phyloP scores from a whole-genome alignment of 2,329 filamentous ascomycete species.

The Blastomyces emzantsi region DNA sequence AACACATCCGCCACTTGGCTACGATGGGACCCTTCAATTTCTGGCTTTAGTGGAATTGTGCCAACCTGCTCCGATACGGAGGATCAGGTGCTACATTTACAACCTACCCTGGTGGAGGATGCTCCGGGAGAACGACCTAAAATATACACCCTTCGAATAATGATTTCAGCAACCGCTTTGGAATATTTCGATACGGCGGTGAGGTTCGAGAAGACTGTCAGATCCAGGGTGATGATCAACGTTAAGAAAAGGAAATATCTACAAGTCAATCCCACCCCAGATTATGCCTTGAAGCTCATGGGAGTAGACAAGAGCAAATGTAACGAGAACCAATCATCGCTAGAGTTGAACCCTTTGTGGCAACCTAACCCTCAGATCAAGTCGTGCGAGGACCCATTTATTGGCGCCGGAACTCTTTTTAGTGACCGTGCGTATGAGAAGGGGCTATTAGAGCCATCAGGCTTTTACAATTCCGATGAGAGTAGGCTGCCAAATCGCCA shows the following conservation, averaged over 20 bases:
- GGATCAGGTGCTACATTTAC: slow-evolving; percentile 3
- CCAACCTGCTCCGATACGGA: slow-evolving; percentile 17
- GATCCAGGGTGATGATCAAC: slow-evolving; percentile 15
- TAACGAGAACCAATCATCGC: not conserved
- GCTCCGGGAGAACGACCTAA: not conserved
- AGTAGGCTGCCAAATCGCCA: not conserved
- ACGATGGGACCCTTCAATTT: slow-evolving; percentile 15
- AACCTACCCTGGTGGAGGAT: slow-evolving; percentile 1
- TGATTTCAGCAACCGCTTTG: slow-evolving; percentile 14
- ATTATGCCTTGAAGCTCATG: not conserved
- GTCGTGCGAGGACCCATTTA: not conserved
- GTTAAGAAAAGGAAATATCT: slow-evolving; percentile 2
- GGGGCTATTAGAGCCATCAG: not conserved
- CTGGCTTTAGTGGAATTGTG: slow-evolving; percentile 19
- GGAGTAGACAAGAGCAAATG: not conserved
- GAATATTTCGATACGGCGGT: slow-evolving; percentile 13
- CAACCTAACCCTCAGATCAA: not conserved
- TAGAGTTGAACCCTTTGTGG: no score
- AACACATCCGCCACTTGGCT: slow-evolving; percentile 18
- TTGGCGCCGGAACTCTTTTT: not conserved
- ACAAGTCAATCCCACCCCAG: not conserved
- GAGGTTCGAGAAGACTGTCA: slow-evolving; percentile 17
- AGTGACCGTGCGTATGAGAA: no score
- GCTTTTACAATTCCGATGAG: not conserved
- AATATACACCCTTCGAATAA: slow-evolving; percentile 13